phyloP scores from a whole-genome alignment of 805 yeast genomes.

The Myxozyma neotropica region DNA sequence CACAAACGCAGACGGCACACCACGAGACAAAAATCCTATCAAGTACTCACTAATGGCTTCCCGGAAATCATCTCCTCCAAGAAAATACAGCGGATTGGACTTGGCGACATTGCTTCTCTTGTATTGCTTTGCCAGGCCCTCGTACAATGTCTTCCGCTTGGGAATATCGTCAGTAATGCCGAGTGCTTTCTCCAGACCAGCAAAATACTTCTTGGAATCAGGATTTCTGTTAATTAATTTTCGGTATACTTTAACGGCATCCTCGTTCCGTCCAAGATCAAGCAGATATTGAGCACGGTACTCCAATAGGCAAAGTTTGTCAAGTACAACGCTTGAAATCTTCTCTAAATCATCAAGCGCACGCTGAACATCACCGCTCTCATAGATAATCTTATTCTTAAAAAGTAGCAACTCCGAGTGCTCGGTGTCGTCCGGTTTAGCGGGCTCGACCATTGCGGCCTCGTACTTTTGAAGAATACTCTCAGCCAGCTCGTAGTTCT shows the following conservation, averaged over 20 bases:
- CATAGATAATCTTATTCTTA: conserved; percentile 66
- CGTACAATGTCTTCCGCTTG: conserved; percentile 60
- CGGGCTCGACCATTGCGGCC: conserved; percentile 66
- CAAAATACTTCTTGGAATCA: conserved; percentile 69
- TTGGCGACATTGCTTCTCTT: conserved; percentile 79
- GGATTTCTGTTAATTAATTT: conserved; percentile 81
- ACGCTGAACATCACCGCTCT: conserved; percentile 60
- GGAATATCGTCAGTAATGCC: conserved; percentile 52
- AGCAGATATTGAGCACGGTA: conserved; percentile 64
- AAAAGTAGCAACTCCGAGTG: conserved; percentile 78
- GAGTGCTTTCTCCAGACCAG: conserved; percentile 64
- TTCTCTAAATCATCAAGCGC: conserved; percentile 63
- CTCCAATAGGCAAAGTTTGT: conserved; percentile 64
- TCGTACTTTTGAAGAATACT: conserved; percentile 76
- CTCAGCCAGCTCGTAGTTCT: conserved; percentile 68
- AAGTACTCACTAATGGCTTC: conserved; percentile 58
- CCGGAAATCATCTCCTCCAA: conserved; percentile 55
- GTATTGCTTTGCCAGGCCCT: conserved; percentile 65
- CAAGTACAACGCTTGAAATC: conserved; percentile 57
- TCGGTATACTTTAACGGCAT: conserved; percentile 71
- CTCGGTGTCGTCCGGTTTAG: conserved; percentile 53
- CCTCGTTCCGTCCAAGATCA: conserved; percentile 57
- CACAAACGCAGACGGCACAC: conserved; percentile 88
- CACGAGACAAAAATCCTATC: conserved; percentile 63
- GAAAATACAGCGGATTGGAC: conserved; percentile 74